Evolutionary conservation across 345 rosid species (phyloP).

Genomic region (Firmiana major): DNA sequence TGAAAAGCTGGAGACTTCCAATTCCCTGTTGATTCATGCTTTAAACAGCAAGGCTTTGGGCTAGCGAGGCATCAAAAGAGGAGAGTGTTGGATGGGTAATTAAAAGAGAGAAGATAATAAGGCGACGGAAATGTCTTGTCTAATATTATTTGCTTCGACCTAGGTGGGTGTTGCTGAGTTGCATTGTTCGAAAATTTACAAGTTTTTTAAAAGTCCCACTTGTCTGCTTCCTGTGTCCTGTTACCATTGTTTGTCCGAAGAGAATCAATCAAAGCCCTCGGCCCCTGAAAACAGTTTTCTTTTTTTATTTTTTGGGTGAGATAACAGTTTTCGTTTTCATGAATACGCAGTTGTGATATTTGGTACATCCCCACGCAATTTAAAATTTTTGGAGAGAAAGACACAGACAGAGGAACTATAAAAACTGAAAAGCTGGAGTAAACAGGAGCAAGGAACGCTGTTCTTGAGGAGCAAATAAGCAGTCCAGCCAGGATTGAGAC

Average conservation of each 20-base stretch:
- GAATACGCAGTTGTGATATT: background rate
- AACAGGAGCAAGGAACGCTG: background rate
- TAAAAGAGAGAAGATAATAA: background rate
- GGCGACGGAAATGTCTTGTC: background rate
- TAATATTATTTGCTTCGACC: background rate
- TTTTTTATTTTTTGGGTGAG: too few relatives aligned
- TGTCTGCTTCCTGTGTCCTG: background rate
- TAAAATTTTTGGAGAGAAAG: background rate
- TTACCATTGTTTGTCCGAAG: background rate
- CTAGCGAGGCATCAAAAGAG: background rate
- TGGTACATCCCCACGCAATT: background rate
- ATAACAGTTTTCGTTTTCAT: too few relatives aligned
- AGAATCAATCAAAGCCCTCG: background rate
- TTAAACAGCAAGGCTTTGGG: background rate
- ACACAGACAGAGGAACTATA: background rate
- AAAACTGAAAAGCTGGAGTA: slow-evolving; percentile 3
- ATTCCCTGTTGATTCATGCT: slow-evolving; percentile 1
- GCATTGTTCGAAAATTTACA: background rate
- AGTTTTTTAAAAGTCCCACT: background rate
- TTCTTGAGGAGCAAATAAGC: slow-evolving; percentile 5
- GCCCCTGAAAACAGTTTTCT: background rate
- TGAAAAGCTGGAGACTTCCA: background rate
- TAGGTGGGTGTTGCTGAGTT: background rate
- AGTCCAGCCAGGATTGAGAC: slow-evolving; percentile 16
- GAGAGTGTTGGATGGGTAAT: background rate